phyloP scores from a whole-genome alignment of 2,329 filamentous ascomycete genomes.

The Aspergillus ochraceoroseus region DNA sequence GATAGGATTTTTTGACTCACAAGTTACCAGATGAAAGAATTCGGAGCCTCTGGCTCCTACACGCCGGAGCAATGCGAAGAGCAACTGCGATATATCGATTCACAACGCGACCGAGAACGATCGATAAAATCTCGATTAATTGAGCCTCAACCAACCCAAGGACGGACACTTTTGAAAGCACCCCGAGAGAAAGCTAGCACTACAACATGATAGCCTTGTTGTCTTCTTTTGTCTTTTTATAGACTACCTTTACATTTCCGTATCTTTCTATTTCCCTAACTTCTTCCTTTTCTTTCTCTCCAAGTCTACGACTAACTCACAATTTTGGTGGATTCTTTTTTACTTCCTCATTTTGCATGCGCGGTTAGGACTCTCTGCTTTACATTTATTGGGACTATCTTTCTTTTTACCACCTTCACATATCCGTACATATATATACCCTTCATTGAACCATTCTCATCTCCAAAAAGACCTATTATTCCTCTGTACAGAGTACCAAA shows the following conservation, averaged over 20 bases:
- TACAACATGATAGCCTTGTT: conserved; percentile 4
- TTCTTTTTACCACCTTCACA: too few species aligned
- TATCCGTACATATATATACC: too few species aligned
- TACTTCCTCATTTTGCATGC: too few species aligned
- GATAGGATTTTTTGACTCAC: conserved; percentile 1
- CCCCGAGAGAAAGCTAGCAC: conserved; percentile 1
- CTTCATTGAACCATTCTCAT: too few species aligned
- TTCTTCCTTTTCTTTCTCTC: conserved; percentile 1
- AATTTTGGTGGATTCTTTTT: too few species aligned
- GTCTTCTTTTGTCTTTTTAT: not conserved
- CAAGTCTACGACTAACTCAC: too few species aligned
- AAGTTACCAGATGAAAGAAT: conserved; percentile 29
- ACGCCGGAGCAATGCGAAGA: conserved; percentile 37
- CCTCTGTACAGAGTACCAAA: too few species aligned
- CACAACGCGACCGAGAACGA: conserved; percentile 18
- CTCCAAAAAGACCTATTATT: too few species aligned
- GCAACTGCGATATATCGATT: conserved; percentile 29
- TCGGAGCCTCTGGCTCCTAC: conserved; percentile 33
- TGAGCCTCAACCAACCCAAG: conserved; percentile 23
- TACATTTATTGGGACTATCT: too few species aligned
- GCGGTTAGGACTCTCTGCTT: too few species aligned
- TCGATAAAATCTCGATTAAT: conserved; percentile 22
- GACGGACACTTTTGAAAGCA: conserved; percentile 12
- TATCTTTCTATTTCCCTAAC: conserved; percentile 4
- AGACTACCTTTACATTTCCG: too few species aligned